Conservation (phyloP, 2,329 filamentous ascomycete genomes). For the Fusarium sp. region DNA sequence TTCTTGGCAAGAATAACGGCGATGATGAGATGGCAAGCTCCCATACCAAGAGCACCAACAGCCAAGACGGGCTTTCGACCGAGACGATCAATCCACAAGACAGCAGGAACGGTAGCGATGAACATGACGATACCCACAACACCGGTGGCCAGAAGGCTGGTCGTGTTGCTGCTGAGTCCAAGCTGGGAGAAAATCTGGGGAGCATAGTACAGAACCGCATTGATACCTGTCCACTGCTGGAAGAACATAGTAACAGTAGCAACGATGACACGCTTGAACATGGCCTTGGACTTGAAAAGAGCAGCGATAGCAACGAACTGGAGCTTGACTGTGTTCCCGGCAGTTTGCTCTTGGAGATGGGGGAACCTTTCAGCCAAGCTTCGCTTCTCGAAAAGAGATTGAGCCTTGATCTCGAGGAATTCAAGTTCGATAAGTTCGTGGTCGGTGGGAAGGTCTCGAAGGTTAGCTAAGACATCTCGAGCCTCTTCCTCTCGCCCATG, state of each 20-base stretch:
- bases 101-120: slow-evolving; percentile 74
- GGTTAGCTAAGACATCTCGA: slow-evolving; percentile 69
- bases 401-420: slow-evolving; percentile 86
- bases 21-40: slow-evolving; percentile 77
- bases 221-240: slow-evolving; percentile 64
- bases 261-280: slow-evolving; percentile 75
- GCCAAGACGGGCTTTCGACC: slow-evolving; percentile 74
- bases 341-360: slow-evolving; percentile 8
- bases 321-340: slow-evolving; percentile 71
- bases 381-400: slow-evolving; percentile 79
- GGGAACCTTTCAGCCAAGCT: slow-evolving; percentile 26
- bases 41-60: slow-evolving; percentile 78
- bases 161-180: slow-evolving; percentile 66
- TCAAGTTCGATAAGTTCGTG: slow-evolving; percentile 79
- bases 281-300: slow-evolving; percentile 73
- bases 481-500: slow-evolving; percentile 78
- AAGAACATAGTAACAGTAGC: slow-evolving; percentile 74
- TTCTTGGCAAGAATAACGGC: slow-evolving; percentile 76
- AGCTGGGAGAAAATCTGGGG: slow-evolving; percentile 77
- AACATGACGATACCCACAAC: slow-evolving; percentile 80
- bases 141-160: slow-evolving; percentile 75
- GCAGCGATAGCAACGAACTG: slow-evolving; percentile 76
- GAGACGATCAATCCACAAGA: slow-evolving; percentile 74
- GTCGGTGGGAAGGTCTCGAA: slow-evolving; percentile 70
- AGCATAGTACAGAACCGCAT: slow-evolving; percentile 75